Evolutionary conservation across 768 basidiomycete species (phyloP), one percentile per base, ranked within the genome.

Genomic region (Leccinum broughii): DNA sequence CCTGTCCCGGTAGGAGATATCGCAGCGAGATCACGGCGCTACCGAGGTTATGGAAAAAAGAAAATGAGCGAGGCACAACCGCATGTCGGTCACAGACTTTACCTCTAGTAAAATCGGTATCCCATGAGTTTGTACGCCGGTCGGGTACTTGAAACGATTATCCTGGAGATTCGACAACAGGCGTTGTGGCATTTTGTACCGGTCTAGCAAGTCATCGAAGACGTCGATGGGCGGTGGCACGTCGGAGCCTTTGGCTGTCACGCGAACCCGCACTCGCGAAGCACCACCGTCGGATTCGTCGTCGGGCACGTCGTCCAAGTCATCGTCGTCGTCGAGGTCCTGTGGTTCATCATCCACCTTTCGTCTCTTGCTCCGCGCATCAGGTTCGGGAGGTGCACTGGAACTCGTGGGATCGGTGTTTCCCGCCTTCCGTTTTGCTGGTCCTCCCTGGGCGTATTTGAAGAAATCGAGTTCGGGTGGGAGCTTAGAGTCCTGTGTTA

Each of bases 1-100:
- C 97, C 97, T 10, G 93, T 95, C 54, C 97, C 97, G 6, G 97
- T 99, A 0, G 97, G 97, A 1, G 97, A 97, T 20, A 98, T 90
- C 30, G 95, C 96, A 56, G 92, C 88, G 24, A 97, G 80, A 74
- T 99, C 96, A 59, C 92, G 86, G 62, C 78, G 80, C 92, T 92
- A 60, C 30, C 24, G 44, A 51, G 13, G 37, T 28, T 22, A 54
- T 56, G 3, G 3, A 22, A 9, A 2, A 64, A 7, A 44, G 10
- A 34, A 34, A 13, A 32, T 46, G 24, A 24, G 8, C 22, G 10
- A 11, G 55, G 13, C 1, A 55, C 26, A 26, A 60, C 66, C 30
- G 14, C 44, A 53, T 17, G 37, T 13, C 3, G 52, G 11, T 52
- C 39, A 39, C 66, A 4, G 13, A 62, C 84, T 58, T 11, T 61